Conservation (phyloP, 2,329 filamentous ascomycete genomes). For the Laburnicola sp. region DNA sequence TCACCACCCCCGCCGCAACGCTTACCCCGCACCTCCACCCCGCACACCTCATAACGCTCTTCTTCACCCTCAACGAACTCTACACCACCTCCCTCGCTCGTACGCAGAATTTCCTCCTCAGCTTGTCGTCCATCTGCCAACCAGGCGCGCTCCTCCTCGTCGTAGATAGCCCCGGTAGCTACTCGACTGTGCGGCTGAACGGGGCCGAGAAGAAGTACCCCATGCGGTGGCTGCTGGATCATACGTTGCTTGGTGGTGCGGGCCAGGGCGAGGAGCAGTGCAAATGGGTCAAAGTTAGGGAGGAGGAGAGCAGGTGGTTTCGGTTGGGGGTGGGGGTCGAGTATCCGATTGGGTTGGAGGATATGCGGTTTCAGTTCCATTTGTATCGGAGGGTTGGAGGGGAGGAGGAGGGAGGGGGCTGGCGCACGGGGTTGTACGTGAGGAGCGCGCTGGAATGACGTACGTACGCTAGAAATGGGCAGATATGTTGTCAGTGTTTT, state of each 20-base stretch:
- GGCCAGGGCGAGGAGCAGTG: slow-evolving; percentile 16
- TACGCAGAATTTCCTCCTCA: slow-evolving; percentile 75
- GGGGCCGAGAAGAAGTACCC: slow-evolving; percentile 70
- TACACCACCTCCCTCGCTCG: slow-evolving; percentile 76
- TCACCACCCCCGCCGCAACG: slow-evolving; percentile 46
- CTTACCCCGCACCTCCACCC: slow-evolving; percentile 38
- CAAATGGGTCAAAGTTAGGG: slow-evolving; percentile 74
- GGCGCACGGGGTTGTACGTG: no score
- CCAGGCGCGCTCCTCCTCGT: slow-evolving; percentile 73
- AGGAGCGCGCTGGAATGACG: no score
- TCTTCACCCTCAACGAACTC: slow-evolving; percentile 96
- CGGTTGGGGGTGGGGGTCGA: slow-evolving; percentile 63
- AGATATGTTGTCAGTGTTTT: no score
- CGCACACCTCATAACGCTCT: slow-evolving; percentile 68
- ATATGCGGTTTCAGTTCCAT: slow-evolving; percentile 94
- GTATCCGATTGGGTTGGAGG: slow-evolving; percentile 86
- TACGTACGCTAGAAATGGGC: no score
- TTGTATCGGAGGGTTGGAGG: slow-evolving; percentile 58
- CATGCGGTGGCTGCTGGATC: slow-evolving; percentile 90
- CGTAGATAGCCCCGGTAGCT: slow-evolving; percentile 90
- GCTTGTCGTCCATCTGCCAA: slow-evolving; percentile 62
- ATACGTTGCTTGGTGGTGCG: slow-evolving; percentile 63
- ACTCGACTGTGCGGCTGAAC: slow-evolving; percentile 75
- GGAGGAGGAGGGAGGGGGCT: not conserved
- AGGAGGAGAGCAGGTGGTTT: slow-evolving; percentile 84